phyloP scores from a whole-genome alignment of 75 land plant genomes.

The Sequoiadendron giganteum region DNA sequence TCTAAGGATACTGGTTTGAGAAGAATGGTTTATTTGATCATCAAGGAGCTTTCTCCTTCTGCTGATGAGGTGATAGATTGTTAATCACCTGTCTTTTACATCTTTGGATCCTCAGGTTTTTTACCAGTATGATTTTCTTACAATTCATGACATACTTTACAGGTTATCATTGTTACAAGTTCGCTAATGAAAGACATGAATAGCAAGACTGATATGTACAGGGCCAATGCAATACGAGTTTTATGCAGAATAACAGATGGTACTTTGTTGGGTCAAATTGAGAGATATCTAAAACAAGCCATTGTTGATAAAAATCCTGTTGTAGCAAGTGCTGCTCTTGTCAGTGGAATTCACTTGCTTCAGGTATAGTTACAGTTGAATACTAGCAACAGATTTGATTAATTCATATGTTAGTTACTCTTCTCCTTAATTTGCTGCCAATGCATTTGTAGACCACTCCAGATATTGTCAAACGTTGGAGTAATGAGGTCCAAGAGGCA shows the following conservation, averaged over 20 bases:
- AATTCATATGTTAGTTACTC: background rate
- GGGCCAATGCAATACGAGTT: constrained; percentile 95
- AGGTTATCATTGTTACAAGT: constrained; percentile 99
- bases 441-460: constrained; percentile 69
- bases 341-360: constrained; percentile 91
- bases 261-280: constrained; percentile 88
- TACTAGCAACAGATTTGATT: background rate
- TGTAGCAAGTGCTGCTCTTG: constrained; percentile 98
- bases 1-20: constrained; percentile 88
- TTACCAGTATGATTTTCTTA: background rate
- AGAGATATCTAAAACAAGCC: constrained; percentile 95
- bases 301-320: constrained; percentile 97
- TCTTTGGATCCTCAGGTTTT: background rate
- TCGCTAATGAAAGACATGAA: constrained; percentile 99
- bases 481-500: constrained; percentile 98
- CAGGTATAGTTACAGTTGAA: constrained; percentile 46
- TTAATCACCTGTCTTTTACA: background rate
- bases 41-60: constrained; percentile 96
- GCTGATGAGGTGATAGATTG: constrained; percentile 73
- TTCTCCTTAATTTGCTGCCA: background rate
- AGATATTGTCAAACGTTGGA: constrained; percentile 97
- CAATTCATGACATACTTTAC: constrained; percentile 6
- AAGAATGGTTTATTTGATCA: constrained; percentile 96
- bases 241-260: constrained; percentile 96
- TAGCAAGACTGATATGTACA: constrained; percentile 94